Evolutionary conservation across 2,329 filamentous ascomycete genomes (phyloP).

Genomic region (Alternaria brassicae): DNA sequence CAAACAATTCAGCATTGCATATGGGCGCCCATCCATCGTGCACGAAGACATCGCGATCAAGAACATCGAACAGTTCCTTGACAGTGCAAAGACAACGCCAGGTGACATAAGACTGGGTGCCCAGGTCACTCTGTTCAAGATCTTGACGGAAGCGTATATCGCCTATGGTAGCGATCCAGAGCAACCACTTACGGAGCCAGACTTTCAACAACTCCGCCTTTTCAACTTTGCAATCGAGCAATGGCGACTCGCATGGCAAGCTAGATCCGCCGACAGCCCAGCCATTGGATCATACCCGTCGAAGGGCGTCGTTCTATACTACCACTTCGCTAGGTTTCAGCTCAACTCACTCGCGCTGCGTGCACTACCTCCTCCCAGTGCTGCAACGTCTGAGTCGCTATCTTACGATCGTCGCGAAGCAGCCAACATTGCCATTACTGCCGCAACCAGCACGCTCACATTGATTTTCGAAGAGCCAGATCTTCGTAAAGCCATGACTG

Average conservation of each 20-base stretch:
- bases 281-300: constrained; percentile 50
- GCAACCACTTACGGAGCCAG: constrained; percentile 48
- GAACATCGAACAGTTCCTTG: constrained; percentile 45
- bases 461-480: constrained; percentile 57
- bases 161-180: constrained; percentile 44
- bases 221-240: constrained; percentile 56
- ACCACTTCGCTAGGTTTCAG: constrained; percentile 63
- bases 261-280: constrained; percentile 38
- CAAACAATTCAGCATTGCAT: constrained; percentile 52
- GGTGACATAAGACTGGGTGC: constrained; percentile 42
- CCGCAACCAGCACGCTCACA: constrained; percentile 56
- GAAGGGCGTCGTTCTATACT: constrained; percentile 61
- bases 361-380: constrained; percentile 51
- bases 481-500: constrained; percentile 51
- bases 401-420: constrained; percentile 52
- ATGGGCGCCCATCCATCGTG: constrained; percentile 52
- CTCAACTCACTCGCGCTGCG: constrained; percentile 59
- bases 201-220: constrained; percentile 49
- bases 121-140: constrained; percentile 44
- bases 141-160: constrained; percentile 44
- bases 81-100: constrained; percentile 36
- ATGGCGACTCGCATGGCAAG: constrained; percentile 52
- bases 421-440: constrained; percentile 54
- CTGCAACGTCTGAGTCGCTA: constrained; percentile 55
- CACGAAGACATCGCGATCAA: constrained; percentile 49